A percentile compares a stretch with the other conserved stretches of the same genome.
phyloP scores from a whole-genome alignment of 1,284 basidiomycete genomes.

The Wolfiporia cocos region DNA sequence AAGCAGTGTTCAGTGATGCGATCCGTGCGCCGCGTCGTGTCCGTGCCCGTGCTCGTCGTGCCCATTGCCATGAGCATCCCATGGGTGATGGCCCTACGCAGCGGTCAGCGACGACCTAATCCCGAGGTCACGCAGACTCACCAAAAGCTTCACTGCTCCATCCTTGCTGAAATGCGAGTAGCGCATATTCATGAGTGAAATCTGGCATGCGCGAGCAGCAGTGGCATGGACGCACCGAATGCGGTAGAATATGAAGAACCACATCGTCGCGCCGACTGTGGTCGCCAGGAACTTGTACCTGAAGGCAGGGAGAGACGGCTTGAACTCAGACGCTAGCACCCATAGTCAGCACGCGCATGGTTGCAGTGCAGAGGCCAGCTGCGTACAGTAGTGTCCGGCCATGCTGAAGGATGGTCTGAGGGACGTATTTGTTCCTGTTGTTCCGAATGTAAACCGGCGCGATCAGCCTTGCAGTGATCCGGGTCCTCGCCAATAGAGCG shows the following conservation, averaged over 20 bases:
- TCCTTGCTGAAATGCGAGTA: constrained; percentile 47
- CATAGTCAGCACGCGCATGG: constrained; percentile 3
- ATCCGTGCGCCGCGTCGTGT: constrained; percentile 27
- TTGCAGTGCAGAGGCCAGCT: constrained; percentile 7
- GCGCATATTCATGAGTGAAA: background rate
- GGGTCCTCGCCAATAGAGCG: no score
- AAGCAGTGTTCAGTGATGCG: constrained; percentile 40
- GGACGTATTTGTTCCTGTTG: constrained; percentile 15
- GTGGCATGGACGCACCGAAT: constrained; percentile 80
- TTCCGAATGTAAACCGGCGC: no score
- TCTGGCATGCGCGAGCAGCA: no score
- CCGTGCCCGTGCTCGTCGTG: constrained; percentile 35
- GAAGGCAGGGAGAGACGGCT: constrained; percentile 79
- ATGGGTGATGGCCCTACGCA: constrained; percentile 48
- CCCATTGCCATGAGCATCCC: constrained; percentile 49
- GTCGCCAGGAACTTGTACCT: constrained; percentile 78
- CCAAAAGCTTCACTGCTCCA: constrained; percentile 68
- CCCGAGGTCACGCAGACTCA: constrained; percentile 25
- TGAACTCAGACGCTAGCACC: constrained; percentile 52
- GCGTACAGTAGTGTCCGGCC: constrained; percentile 29
- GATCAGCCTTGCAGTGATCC: no score
- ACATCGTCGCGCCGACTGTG: constrained; percentile 87
- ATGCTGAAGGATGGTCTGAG: constrained; percentile 22
- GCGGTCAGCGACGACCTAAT: constrained; percentile 9
- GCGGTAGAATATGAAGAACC: constrained; percentile 97